These are phyloP conservation scores for Rhodosporidiobolus sp. DNA, from an alignment of 768 basidiomycete genomes.

Conservation along the genomic window DNA sequence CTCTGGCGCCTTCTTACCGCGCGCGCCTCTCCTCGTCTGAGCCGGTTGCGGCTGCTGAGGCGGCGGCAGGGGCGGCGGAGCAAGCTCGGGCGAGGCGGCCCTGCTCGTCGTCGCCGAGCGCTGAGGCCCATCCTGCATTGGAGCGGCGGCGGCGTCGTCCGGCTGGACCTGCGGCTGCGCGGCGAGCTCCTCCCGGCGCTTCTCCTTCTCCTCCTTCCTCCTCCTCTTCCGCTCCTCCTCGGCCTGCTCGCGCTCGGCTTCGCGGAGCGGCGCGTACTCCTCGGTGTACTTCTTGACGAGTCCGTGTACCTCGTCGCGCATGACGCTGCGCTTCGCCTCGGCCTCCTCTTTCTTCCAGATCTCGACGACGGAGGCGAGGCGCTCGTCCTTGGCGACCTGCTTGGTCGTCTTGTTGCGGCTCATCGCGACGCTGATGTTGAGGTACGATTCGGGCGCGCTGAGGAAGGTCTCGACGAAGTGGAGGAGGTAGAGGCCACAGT, in stretches of 20 bases:
- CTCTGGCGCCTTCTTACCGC: neutral
- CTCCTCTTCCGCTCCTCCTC: neutral
- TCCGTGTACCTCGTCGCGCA: too few species aligned
- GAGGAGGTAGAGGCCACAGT: slow-evolving; percentile 88
- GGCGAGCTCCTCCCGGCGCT: neutral
- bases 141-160: too few species aligned
- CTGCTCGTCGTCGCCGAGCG: neutral
- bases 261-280: neutral
- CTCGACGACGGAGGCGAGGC: neutral
- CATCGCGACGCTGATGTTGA: neutral
- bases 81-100: too few species aligned
- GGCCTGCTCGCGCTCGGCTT: neutral
- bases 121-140: neutral
- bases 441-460: slow-evolving; percentile 53
- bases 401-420: neutral
- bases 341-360: neutral
- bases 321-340: too few species aligned
- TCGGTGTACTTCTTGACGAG: too few species aligned
- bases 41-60: neutral
- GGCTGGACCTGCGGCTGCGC: too few species aligned
- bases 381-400: neutral
- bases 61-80: neutral
- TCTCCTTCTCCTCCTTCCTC: neutral
- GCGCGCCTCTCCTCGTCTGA: neutral
- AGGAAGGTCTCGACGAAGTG: slow-evolving; percentile 81